A percentile compares a stretch with the other conserved stretches of the same genome.
These are phyloP conservation scores for Ogataea naganishii DNA, from an alignment of 805 yeast species.

Conservation along the genomic window DNA sequence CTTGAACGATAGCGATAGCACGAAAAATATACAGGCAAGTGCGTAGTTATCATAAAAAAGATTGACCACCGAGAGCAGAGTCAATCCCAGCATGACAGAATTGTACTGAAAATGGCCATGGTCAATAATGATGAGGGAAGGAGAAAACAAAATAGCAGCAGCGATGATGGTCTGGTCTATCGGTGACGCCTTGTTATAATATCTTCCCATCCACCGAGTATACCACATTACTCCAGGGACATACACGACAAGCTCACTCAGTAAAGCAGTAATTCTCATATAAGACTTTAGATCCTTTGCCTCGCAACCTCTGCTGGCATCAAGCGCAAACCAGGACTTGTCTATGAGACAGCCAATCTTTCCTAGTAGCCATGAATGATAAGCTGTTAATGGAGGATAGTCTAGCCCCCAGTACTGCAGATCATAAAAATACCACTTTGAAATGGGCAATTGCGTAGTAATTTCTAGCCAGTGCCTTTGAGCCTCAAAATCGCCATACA, in stretches of 20 bases:
- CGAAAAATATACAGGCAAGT: conserved; percentile 69
- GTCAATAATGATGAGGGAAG: conserved; percentile 75
- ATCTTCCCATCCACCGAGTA: conserved; percentile 62
- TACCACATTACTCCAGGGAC: conserved; percentile 74
- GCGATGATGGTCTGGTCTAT: conserved; percentile 72
- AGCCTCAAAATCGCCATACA: conserved; percentile 95
- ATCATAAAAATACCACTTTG: conserved; percentile 84
- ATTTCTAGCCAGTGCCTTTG: conserved; percentile 98
- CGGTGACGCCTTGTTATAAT: conserved; percentile 38
- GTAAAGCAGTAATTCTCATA: conserved; percentile 74
- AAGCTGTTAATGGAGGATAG: conserved; percentile 95
- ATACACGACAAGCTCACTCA: conserved; percentile 66
- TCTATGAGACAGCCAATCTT: conserved; percentile 57
- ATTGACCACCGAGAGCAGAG: conserved; percentile 58
- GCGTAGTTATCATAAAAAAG: conserved; percentile 55
- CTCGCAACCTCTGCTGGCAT: conserved; percentile 71
- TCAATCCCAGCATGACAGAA: conserved; percentile 86
- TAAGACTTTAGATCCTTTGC: conserved; percentile 57
- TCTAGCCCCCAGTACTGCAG: conserved; percentile 93
- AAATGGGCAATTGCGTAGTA: conserved; percentile 65
- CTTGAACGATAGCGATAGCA: conserved; percentile 72
- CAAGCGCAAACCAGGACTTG: conserved; percentile 68
- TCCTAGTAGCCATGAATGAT: conserved; percentile 79
- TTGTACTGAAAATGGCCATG: conserved; percentile 98
- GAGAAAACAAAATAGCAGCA: conserved; percentile 77